Base-by-base conservation (phyloP, 192 early-diverging fungal genomes). In the Diversispora epigaea region DNA sequence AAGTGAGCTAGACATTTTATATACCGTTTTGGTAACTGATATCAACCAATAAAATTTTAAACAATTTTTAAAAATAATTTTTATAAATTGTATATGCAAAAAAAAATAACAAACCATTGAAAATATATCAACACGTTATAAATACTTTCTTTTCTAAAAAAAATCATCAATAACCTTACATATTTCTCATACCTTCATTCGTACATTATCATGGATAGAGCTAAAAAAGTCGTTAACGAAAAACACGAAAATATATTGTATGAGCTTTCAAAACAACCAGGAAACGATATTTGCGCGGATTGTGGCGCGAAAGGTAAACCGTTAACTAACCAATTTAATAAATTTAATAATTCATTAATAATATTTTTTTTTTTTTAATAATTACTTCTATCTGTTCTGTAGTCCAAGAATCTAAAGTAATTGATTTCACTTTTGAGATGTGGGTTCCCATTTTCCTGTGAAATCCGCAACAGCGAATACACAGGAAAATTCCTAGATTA, bases 401-500 rank as follows among this genome's bases (percentile, higher is more conserved):
- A 10, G 92, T 91, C 97, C 97, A 99, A 40, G 87, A 86, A 81
- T 99, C 97, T 77, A 97, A 83, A 25, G 86, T 89, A 44, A 94
- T 87, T 6, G 93, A 95, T 81, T 96, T 97, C 65, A 99, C 93
- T 77, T 91, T 93, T 41, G 93, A 91, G 43, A 98, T 93, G 61
- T 95, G 93, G 0, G 94, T 96, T 47, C 95, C 94, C 76, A 96
- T 84, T 76, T 89, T 92, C 44, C 93, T 81, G 71, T 94, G 93
- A 45, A 93, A 77, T 46, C 92, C 87, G 58, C 85, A 91, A 81
- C 97, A 99, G 5, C 95, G 86, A 40, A 98, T 97, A 84, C 97
- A 99, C 47, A 99, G 78, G 76, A 99, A 97, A 50, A 95, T 84
- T 5, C 96, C 95, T 49, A 98, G 78, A 78, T 94, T 95, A 90